phyloP scores from a whole-genome alignment of 176 grass and related monocot species.

The Calamus simplicifolius region DNA sequence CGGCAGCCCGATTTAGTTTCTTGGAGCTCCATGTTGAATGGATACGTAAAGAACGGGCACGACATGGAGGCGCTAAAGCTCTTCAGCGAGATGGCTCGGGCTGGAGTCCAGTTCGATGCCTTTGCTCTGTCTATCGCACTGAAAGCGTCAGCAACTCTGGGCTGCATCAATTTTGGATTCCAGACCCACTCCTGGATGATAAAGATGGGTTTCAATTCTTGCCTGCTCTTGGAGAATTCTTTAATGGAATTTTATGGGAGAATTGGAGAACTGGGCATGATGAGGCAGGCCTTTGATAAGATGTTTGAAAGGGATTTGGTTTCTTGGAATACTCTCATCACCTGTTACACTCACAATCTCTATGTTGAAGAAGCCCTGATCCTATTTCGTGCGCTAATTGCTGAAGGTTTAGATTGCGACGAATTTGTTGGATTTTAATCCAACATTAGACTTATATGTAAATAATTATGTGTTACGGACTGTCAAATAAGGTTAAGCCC shows the following conservation, averaged over 20 bases:
- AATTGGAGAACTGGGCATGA: conserved; percentile 22
- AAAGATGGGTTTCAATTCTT: conserved; percentile 34
- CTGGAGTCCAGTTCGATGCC: conserved; percentile 28
- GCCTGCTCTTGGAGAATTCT: conserved; percentile 42
- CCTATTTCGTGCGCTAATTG: conserved; percentile 43
- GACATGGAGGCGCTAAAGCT: conserved; percentile 32
- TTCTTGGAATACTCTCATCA: conserved; percentile 63
- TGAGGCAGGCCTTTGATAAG: conserved; percentile 36
- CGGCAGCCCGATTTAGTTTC: conserved; percentile 41
- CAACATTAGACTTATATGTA: too few relatives aligned
- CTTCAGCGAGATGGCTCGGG: conserved; percentile 33
- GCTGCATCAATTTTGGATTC: conserved; percentile 22
- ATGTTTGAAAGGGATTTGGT: conserved; percentile 42
- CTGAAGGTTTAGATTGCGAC: conserved; percentile 27
- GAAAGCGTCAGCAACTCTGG: conserved; percentile 38
- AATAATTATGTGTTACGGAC: too few relatives aligned
- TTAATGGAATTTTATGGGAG: conserved; percentile 52
- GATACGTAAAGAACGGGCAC: conserved; percentile 44
- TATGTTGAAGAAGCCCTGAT: conserved; percentile 25
- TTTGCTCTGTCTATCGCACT: conserved; percentile 41
- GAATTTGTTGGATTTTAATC: too few relatives aligned
- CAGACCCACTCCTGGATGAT: conserved; percentile 49
- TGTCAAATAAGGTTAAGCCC: too few relatives aligned
- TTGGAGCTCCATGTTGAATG: conserved; percentile 57
- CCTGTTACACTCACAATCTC: conserved; percentile 35